These are phyloP conservation scores for Talaromyces sp. DNA, from an alignment of 2,329 filamentous ascomycete species.

Conservation along the genomic window DNA sequence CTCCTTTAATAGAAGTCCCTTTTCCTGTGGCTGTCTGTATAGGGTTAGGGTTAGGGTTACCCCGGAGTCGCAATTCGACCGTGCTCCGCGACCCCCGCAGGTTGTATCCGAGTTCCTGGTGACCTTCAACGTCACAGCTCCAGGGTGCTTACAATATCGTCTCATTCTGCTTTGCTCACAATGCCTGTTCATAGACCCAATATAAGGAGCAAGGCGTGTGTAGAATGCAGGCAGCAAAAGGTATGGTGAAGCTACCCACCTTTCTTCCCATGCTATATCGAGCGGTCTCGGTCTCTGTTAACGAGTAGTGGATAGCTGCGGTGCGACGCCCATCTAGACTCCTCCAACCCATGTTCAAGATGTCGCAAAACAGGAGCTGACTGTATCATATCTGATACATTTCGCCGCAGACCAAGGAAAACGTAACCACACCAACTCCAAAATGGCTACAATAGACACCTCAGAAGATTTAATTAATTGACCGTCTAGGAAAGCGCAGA, in stretches of 20 bases:
- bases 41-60: not conserved
- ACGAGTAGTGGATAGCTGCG: not conserved
- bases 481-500: not conserved
- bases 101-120: not conserved
- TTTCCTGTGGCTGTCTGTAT: not conserved
- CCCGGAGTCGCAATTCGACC: not conserved
- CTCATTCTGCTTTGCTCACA: not conserved
- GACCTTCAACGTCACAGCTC: not conserved
- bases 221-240: not conserved
- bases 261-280: not conserved
- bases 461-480: not conserved
- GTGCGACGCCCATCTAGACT: not conserved
- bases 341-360: not conserved
- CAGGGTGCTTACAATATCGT: not conserved
- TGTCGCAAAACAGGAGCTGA: not conserved
- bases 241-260: not conserved
- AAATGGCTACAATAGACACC: not conserved
- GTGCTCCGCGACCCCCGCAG: not conserved
- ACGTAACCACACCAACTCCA: not conserved
- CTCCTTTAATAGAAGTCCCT: no score
- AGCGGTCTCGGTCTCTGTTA: not conserved
- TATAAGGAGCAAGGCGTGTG: not conserved
- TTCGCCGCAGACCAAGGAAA: not conserved
- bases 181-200: not conserved
- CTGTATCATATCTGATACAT: not conserved